Percentiles rank a stretch among this genome's conserved stretches.
Conservation (phyloP, 2,329 filamentous ascomycete species). For the Exophiala aquamarina region DNA sequence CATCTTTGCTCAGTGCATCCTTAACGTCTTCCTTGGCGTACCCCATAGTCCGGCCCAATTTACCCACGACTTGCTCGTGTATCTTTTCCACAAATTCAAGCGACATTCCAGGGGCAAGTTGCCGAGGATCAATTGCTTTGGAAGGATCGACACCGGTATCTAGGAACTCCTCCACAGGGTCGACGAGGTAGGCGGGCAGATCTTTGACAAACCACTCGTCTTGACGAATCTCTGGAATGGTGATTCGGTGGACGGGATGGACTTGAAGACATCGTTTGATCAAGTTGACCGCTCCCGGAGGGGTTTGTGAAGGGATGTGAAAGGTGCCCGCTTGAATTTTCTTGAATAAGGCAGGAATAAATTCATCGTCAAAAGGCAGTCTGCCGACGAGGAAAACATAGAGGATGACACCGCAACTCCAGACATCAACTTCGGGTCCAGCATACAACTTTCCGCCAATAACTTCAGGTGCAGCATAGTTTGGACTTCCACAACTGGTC, state of each 20-base stretch:
- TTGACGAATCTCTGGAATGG: slow-evolving; percentile 86
- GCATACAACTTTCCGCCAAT: slow-evolving; percentile 98
- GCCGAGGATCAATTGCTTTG: slow-evolving; percentile 81
- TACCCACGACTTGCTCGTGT: slow-evolving; percentile 88
- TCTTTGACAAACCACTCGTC: slow-evolving; percentile 94
- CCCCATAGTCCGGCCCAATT: slow-evolving; percentile 97
- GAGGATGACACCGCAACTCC: slow-evolving; percentile 64
- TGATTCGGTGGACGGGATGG: slow-evolving; percentile 85
- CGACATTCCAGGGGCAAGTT: slow-evolving; percentile 76
- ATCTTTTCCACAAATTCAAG: slow-evolving; percentile 81
- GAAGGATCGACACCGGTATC: slow-evolving; percentile 93
- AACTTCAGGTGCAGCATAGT: slow-evolving; percentile 96
- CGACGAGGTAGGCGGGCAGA: slow-evolving; percentile 80
- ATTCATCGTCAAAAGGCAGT: slow-evolving; percentile 95
- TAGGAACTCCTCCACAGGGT: slow-evolving; percentile 85
- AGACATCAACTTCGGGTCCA: slow-evolving; percentile 95
- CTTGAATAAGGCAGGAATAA: slow-evolving; percentile 94
- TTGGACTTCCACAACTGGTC: slow-evolving; percentile 96
- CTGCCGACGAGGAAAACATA: slow-evolving; percentile 65
- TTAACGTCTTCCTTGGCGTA: slow-evolving; percentile 94
- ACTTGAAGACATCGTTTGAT: slow-evolving; percentile 89
- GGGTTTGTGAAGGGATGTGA: slow-evolving; percentile 87
- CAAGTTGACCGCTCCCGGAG: slow-evolving; percentile 73
- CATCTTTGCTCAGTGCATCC: slow-evolving; percentile 84
- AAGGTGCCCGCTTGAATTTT: slow-evolving; percentile 96